Evolutionary conservation across 106 monocot genomes (phyloP).

Genomic region (Chionographis japonica): DNA sequence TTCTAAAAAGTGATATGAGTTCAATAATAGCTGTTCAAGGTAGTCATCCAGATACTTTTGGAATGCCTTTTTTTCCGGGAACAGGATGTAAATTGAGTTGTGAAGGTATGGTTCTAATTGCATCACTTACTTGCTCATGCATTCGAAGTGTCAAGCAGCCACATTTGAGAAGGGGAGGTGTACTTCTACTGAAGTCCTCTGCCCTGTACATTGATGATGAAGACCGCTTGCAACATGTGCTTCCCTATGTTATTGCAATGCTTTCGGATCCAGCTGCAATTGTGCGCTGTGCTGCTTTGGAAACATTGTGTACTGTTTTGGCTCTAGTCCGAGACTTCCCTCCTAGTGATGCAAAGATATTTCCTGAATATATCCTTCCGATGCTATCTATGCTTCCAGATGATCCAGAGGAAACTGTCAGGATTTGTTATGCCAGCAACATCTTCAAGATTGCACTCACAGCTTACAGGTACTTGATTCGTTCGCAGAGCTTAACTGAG

Average conservation of each 20-base stretch:
- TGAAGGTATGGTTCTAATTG: constrained; percentile 93
- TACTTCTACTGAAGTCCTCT: constrained; percentile 61
- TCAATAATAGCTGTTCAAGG: constrained; percentile 48
- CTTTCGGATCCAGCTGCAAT: constrained; percentile 90
- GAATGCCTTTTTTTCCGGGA: constrained; percentile 35
- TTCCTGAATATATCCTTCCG: constrained; percentile 96
- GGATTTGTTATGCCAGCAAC: constrained; percentile 95
- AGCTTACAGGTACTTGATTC: constrained; percentile 70
- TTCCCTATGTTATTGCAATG: constrained; percentile 92
- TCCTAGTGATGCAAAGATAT: constrained; percentile 96
- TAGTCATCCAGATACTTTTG: constrained; percentile 54
- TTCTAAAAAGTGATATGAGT: constrained; percentile 60
- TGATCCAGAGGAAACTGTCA: constrained; percentile 98
- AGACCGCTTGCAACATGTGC: constrained; percentile 86
- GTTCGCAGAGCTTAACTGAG: constrained; percentile 35
- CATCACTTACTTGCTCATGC: constrained; percentile 85
- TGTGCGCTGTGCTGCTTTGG: constrained; percentile 94
- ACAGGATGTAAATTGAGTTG: constrained; percentile 32
- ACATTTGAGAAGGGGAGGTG: constrained; percentile 70
- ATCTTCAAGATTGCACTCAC: constrained; percentile 89
- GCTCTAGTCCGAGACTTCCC: constrained; percentile 77
- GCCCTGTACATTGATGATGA: constrained; percentile 93
- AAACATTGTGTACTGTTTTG: constrained; percentile 82
- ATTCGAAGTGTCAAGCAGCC: constrained; percentile 89
- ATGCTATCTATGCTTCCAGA: constrained; percentile 98